Evolutionary conservation across 352 stramenopile species (phyloP), one percentile per base, ranked within the genome.

Genomic region (Pythium coloratum): DNA sequence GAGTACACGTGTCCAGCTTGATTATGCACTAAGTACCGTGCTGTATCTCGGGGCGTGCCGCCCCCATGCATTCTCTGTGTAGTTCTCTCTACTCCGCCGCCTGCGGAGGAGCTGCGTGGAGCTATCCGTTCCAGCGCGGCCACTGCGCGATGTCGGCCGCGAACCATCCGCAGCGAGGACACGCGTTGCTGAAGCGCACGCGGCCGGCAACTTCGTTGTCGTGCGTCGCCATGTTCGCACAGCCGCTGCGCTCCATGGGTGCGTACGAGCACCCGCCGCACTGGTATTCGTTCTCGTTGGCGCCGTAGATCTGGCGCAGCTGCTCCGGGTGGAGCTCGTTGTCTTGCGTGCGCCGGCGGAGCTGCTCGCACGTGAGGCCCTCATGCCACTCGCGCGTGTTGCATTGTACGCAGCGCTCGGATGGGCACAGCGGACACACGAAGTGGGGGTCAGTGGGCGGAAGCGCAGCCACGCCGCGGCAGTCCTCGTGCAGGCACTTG

Each of bases 321-420:
- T 68, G 62, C 54, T 68, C 42, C 1, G 55, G 32, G 26, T 77
- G 72, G 42, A 74, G 63, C 20, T 67, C 36, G 47, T 44, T 70
- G 51, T 67, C 56, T 7, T 47, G 36, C 24, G 42, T 10, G 33
- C 64, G 61, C 46, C 70, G 67, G 9, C 38, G 49, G n/a, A 44
- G 50, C 67, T 73, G 61, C 32, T 64, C 61, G 26, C 67, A 73
- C 14, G 61, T 70, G 16, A 63, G 34, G 1, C 51, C 67, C 9
- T 50, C 56, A 51, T 67, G 67, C 67, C 67, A 73, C 44, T 58
- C 57, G 20, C 51, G 67, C 33, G 67, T 67, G 54, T 73, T 73
- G 53, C 67, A 73, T 38, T 59, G 53, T 40, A 64, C 61, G 34
- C 67, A 73, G 10, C 67, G 58, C 51, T 70, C 61, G 2, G 56